Evolutionary conservation across 176 grass and related monocot species (phyloP), one percentile per base, ranked within the genome.

Genomic region (Juncus inflexus): DNA sequence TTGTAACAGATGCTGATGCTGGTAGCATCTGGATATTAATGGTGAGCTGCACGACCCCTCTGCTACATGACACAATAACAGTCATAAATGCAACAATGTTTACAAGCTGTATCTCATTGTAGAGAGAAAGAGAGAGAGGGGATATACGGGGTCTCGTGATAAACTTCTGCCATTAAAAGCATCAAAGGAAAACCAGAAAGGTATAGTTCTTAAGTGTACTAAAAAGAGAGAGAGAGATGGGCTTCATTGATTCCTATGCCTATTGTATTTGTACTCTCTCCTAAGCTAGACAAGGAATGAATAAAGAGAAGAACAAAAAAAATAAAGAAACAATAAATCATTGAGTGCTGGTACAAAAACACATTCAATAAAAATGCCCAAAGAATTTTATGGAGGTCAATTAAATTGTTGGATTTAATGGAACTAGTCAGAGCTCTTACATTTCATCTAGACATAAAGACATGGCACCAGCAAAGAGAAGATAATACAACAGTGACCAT

Each of bases 1-100:
- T 71, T 57, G 67, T 58, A 71, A 45, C 14, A 58, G 54, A 71
- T 71, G 52, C 66, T 69, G 66, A 37, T 57, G 54, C 14, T 47
- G 43, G 11, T 71, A 45, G 40, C 50, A 71, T 71, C 40, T 59
- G 68, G 40, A 55, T 59, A 71, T 59, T 71, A 71, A 71, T 71
- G 53, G 67, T 42, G 52, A 40, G 36, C 12, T 35, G 11, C 57
- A 40, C 53, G 42, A 58, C 8, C 50, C 57, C 7, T 35, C 14
- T 71, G 54, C 53, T 71, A 58, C 8, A 52, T 71, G 67, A 71
- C 67, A 71, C 38, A 45, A 71, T 71, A 71, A 15, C 38, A 59
- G 67, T 71, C 53, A 71, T 71, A 71, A 71, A 71, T 71, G 38
- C 53, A 71, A 59, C 53, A 59, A 70, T 69, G 12, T 3, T 69